These are phyloP conservation scores for Solanum sitiens DNA, from an alignment of 257 asterid species.

Conservation along the genomic window DNA sequence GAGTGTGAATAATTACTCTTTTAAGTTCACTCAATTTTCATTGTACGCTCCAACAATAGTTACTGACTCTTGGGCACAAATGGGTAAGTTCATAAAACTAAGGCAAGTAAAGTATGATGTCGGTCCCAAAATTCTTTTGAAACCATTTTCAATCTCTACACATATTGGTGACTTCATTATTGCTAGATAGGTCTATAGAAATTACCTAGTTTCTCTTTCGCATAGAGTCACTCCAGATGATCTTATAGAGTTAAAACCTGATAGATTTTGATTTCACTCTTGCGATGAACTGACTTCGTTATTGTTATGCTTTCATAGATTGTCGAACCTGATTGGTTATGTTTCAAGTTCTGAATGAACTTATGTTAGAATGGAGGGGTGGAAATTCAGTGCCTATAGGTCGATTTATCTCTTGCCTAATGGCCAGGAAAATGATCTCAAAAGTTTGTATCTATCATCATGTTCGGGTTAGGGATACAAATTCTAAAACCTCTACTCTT, in stretches of 20 bases:
- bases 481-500: background rate
- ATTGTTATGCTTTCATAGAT: no score
- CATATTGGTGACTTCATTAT: background rate
- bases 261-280: background rate
- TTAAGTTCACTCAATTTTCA: no score
- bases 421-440: no score
- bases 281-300: no score
- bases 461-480: background rate
- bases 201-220: background rate
- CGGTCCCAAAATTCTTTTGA: background rate
- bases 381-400: background rate
- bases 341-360: background rate
- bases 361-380: background rate
- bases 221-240: no score
- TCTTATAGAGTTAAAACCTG: background rate
- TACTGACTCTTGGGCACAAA: no score
- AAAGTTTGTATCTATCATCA: background rate
- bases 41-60: no score
- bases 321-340: background rate
- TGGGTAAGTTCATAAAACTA: no score
- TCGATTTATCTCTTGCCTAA: background rate
- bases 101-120: background rate
- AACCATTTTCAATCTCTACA: background rate
- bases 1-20: no score
- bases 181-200: background rate